Conservation (phyloP, 2,329 filamentous ascomycete species). For the Fusarium sp. region DNA sequence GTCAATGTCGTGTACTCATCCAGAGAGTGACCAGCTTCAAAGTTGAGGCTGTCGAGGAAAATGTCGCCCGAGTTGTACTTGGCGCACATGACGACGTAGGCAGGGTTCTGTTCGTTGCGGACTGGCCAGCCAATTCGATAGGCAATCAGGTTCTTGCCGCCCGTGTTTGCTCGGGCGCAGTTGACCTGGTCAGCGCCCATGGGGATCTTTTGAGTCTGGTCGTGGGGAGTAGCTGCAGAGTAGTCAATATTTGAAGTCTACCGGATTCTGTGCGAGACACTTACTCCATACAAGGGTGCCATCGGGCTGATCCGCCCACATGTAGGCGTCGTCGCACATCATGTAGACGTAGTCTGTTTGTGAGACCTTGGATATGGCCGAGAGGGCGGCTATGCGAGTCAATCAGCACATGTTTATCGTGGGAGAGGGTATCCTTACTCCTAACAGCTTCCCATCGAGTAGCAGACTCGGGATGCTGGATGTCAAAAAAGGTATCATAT, state of each 20-base stretch:
- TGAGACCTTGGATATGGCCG: neutral
- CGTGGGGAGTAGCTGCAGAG: slow-evolving; percentile 1
- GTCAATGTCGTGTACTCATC: slow-evolving; percentile 10
- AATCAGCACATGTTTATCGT: too few species aligned
- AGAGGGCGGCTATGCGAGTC: neutral
- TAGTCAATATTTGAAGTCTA: neutral
- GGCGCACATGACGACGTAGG: slow-evolving; percentile 14
- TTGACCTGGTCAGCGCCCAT: neutral
- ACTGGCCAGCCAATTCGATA: neutral
- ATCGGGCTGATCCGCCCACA: neutral
- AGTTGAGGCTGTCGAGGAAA: slow-evolving; percentile 1
- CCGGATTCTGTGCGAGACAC: neutral
- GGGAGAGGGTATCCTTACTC: neutral
- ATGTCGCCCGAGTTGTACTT: slow-evolving; percentile 4
- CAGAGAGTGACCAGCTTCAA: neutral
- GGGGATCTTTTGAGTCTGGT: neutral
- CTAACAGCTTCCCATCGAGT: slow-evolving; percentile 1
- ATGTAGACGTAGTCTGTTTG: neutral
- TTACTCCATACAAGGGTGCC: slow-evolving; percentile 2
- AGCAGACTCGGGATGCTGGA: neutral
- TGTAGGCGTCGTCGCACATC: slow-evolving; percentile 14
- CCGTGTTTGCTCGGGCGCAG: slow-evolving; percentile 6
- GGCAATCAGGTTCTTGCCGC: neutral
- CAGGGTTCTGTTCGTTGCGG: neutral
- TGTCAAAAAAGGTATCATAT: slow-evolving; percentile 6